Base-by-base conservation (phyloP, 2,329 filamentous ascomycete genomes). In the Colletotrichum sp. region DNA sequence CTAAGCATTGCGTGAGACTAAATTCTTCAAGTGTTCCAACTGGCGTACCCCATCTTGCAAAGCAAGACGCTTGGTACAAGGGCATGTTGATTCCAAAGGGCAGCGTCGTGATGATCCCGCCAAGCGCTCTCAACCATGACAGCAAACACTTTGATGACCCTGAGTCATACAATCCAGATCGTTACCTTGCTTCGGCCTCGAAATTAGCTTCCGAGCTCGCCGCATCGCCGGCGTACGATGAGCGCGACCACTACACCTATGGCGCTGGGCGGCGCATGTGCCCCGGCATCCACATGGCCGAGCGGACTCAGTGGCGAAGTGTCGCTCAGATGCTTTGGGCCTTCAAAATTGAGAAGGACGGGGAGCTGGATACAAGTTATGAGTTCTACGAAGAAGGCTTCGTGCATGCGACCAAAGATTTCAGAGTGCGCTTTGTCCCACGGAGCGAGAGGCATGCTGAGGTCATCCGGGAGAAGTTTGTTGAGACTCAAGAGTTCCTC, bases 221-320 rank as follows among this genome's bases (percentile, higher is more conserved):
- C 5, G 75, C 75, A 5, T 78, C 73, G 10, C 21, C 78, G 4
- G 78, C 78, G 57, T 78, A 78, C 18, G 65, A 71, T 12, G 72
- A 77, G 8, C 83, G 85, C 9, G 85, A 87, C 74, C 88, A 89
- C 77, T 90, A 87, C 76, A 83, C 83, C 5, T 90, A 88, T 78
- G 88, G 88, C 6, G 84, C 83, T 15, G 88, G 88, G 2, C 83
- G 88, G 2, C 85, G 88, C 8, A 85, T 89, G 28, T 89, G 88
- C 76, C 85, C 85, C 1, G 88, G 88, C 0, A 87, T 88, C 15
- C 87, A 90, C 72, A 82, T 91, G 7, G 87, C 88, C 4, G 88
- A 90, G 79, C 84, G 87, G 7, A 87, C 83, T 28, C 80, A 89
- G 21, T 86, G 84, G 73, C 59, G 85, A 1, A 80, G 79, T 44